These are phyloP conservation scores for Aspergillus affinis DNA, from an alignment of 495 filamentous ascomycete genomes.

Conservation along the genomic window DNA sequence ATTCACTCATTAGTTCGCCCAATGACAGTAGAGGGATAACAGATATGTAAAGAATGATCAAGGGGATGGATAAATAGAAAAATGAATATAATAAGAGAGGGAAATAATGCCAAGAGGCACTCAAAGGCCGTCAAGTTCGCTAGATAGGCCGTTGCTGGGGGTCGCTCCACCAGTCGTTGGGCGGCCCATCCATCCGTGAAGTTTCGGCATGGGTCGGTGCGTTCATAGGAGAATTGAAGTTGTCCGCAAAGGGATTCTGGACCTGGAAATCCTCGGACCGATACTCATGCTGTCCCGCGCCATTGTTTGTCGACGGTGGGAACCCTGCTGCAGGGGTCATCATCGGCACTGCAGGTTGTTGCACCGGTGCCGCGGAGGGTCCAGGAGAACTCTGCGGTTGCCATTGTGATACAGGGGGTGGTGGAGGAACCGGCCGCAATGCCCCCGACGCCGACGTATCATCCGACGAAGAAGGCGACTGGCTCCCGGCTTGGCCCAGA, in stretches of 20 bases:
- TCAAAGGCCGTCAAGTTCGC: neutral
- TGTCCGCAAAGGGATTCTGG: constrained; percentile 48
- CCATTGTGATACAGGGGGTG: constrained; percentile 18
- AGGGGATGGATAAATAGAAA: constrained; percentile 2
- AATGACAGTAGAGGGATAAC: neutral
- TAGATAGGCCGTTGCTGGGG: constrained; percentile 16
- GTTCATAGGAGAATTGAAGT: constrained; percentile 23
- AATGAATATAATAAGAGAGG: neutral
- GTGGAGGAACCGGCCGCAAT: constrained; percentile 13
- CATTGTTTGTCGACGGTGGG: constrained; percentile 9
- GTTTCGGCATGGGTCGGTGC: constrained; percentile 11
- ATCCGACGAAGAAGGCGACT: constrained; percentile 20
- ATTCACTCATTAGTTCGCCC: neutral
- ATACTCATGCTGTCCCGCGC: constrained; percentile 34
- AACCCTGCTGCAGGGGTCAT: constrained; percentile 9
- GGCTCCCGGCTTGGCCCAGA: constrained; percentile 23
- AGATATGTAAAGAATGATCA: neutral
- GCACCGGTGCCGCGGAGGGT: constrained; percentile 14
- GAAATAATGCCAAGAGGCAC: neutral
- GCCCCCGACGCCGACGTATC: constrained; percentile 20
- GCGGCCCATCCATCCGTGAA: constrained; percentile 10
- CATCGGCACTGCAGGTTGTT: constrained; percentile 1
- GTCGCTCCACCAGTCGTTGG: constrained; percentile 15
- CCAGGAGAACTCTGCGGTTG: constrained; percentile 8
- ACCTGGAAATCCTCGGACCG: constrained; percentile 46